Evolutionary conservation across 345 rosid species (phyloP).

Genomic region (Citrus hindsii): DNA sequence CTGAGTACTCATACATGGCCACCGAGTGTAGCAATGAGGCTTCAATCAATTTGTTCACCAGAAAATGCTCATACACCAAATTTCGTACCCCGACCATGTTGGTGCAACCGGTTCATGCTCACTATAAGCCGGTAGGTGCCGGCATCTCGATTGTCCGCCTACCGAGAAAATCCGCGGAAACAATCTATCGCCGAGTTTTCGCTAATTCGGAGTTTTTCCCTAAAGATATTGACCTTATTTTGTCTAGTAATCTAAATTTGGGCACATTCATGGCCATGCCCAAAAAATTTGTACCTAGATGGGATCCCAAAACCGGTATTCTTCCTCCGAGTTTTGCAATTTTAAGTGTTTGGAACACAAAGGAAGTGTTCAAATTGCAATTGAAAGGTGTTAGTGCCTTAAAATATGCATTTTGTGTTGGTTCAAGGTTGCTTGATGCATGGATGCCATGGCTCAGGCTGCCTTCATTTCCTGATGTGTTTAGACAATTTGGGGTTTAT

Average conservation of each 20-base stretch:
- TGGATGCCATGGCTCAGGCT: conserved; percentile 66
- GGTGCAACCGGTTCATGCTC: conserved; percentile 80
- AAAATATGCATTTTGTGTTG: conserved; percentile 44
- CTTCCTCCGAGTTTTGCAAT: conserved; percentile 49
- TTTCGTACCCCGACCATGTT: conserved; percentile 54
- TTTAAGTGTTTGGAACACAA: conserved; percentile 71
- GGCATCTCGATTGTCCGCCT: conserved; percentile 33
- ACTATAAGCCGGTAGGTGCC: conserved; percentile 34
- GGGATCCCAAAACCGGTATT: conserved; percentile 33
- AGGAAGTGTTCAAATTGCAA: conserved; percentile 59
- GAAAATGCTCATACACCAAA: conserved; percentile 46
- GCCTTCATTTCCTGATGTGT: conserved; percentile 72
- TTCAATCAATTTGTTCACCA: conserved; percentile 65
- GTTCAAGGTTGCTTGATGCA: conserved; percentile 54
- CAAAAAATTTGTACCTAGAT: conserved; percentile 16
- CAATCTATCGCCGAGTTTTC: conserved; percentile 40
- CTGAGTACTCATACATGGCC: conserved; percentile 68
- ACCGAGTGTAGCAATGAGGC: conserved; percentile 60
- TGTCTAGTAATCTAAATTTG: conserved; percentile 41
- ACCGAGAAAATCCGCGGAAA: conserved; percentile 27
- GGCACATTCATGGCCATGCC: conserved; percentile 75
- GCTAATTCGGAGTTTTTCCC: conserved; percentile 60
- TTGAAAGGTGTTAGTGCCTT: conserved; percentile 54
- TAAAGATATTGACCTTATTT: conserved; percentile 42
- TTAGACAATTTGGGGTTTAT: conserved; percentile 57